Evolutionary conservation across 2,329 filamentous ascomycete species (phyloP), one percentile per base, ranked within the genome.

Genomic region (Clonostachys sp.): DNA sequence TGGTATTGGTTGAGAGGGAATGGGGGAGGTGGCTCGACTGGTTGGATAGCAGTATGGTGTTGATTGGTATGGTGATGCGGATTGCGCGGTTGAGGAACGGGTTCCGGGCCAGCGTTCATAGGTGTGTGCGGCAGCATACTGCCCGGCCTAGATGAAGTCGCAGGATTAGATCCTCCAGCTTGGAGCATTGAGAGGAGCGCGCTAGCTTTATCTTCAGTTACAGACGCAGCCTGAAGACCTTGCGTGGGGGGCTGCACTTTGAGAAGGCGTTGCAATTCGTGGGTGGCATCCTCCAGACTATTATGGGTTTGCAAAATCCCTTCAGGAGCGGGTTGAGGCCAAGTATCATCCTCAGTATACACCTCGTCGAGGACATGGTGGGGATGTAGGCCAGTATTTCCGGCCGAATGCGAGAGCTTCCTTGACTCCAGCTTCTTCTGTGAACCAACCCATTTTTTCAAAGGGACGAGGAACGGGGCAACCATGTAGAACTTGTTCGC

Each of bases 401-500:
- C 63, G 34, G 61, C 64, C 36, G 62, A 71, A 30, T 68, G 57
- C 16, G 65, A 62, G 52, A 70, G 71, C 55, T 73, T 71, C 9
- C 73, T 45, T 6, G 48, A 72, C 56, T 89, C 87, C n/a, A 78
- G 75, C 67, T 86, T 91, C 71, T 82, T 86, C 67, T 95, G 89
- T 53, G 86, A 81, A n/a, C 83, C 73, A 42, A 97, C 90, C 91
- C 91, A 97, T 63, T 89, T 90, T 66, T 90, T 91, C 44, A 99
- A 68, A 6, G 84, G 87, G 2, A 83, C 83, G 47, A 97, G 74
- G 61, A 99, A 99, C 0, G 92, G 91, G 1, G 91, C 91, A 16
- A 99, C 94, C 89, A 97, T 96, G 68, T 96, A 99, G 64, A 96
- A 97, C 61, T 92, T 96, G 64, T 89, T 91, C 39, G 84, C 83